Base-by-base conservation (phyloP, 1,139 yeast species). In the Fermentozyma sake region DNA sequence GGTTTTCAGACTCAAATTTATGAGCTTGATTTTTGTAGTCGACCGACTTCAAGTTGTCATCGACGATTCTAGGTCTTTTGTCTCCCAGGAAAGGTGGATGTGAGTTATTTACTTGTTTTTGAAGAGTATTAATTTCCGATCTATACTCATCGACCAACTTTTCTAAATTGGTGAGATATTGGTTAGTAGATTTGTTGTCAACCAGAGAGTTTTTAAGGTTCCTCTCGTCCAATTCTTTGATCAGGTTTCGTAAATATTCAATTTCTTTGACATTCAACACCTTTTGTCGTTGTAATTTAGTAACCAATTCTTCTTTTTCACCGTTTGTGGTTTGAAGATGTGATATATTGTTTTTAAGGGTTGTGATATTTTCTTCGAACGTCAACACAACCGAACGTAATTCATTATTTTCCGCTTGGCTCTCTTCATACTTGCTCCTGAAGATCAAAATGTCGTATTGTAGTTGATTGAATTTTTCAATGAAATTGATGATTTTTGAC, bases 221-320 rank as follows among this genome's bases (percentile, higher is more conserved):
- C 11, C 55, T 34, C 16, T 48, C 46, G 33, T 65, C 68, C 31
- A 58, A 36, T 33, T 54, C 55, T 24, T 55, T 52, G 28, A 66
- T 42, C 48, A 56, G 61, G 23, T 63, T 67, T 36, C 86, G 59
- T 31, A 83, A 55, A 33, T 77, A 67, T 30, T 65, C 72, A 16
- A 79, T 69, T 45, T 83, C 93, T 37, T 74, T 75, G n/a, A 55
- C 42, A n/a, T 77, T 70, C 25, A 81, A 55, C 3, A 60, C 48
- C 31, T 67, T 68, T 35, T 76, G 80, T 31, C 73, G 67, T 32
- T 77, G 77, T 13, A 76, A 48, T 36, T 78, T 54, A 30, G 58
- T 47, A 35, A 59, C 44, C 35, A 59, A 31, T 33, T 52, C 57
- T 34, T 57, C 52, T 48, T 53, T 58, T 15, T 42, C 46, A 12